A percentile compares a stretch with the other conserved stretches of the same genome.
Evolutionary conservation across 129 eudicot species (phyloP).

Genomic region (Ambrosia artemisiifolia): DNA sequence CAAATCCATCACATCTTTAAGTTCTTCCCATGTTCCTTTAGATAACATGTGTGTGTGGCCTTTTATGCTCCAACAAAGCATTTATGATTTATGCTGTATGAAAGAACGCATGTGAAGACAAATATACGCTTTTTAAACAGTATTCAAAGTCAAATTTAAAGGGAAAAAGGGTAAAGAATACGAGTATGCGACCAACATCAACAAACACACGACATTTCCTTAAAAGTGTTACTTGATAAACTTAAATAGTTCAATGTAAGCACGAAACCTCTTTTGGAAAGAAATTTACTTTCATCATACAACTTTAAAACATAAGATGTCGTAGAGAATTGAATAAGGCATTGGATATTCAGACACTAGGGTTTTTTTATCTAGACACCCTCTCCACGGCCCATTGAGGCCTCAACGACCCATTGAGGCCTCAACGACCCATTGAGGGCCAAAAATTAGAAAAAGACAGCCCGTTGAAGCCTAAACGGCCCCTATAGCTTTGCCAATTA

Average conservation of each 20-base stretch:
- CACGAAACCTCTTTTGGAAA: not conserved
- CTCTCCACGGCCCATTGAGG: too few species aligned
- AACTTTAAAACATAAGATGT: too few species aligned
- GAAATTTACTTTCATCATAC: too few species aligned
- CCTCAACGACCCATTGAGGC: too few species aligned
- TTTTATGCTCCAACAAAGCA: conserved; percentile 1
- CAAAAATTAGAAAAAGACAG: too few species aligned
- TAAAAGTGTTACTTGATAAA: not conserved
- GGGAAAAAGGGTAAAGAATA: not conserved
- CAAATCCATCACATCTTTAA: conserved; percentile 2
- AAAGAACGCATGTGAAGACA: conserved; percentile 20
- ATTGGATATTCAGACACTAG: too few species aligned
- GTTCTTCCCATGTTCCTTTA: not conserved
- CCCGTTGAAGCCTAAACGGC: too few species aligned
- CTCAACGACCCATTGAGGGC: too few species aligned
- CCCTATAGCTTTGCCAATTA: too few species aligned
- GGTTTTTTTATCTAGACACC: too few species aligned
- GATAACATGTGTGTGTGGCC: not conserved
- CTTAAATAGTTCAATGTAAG: not conserved
- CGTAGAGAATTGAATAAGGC: too few species aligned
- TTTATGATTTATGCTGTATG: not conserved
- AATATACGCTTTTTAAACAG: conserved; percentile 17
- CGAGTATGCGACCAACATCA: too few species aligned
- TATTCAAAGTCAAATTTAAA: conserved; percentile 15
- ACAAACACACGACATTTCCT: not conserved